These are phyloP conservation scores for Sporisorium exsertum DNA, from an alignment of 1,284 basidiomycete genomes.

Conservation along the genomic window DNA sequence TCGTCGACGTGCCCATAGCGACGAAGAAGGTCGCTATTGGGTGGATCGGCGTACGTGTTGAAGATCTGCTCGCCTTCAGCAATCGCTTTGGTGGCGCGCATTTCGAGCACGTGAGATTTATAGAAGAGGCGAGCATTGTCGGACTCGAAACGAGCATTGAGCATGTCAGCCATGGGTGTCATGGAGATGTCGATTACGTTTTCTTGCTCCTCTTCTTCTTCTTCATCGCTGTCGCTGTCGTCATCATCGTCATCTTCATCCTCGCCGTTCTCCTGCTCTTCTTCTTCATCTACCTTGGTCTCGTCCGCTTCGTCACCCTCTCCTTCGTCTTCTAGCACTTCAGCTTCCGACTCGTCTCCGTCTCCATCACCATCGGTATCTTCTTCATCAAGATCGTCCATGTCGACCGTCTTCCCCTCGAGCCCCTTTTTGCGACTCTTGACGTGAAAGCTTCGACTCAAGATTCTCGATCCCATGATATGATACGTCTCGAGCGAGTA, in stretches of 20 bases:
- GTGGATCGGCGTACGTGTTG: conserved; percentile 95
- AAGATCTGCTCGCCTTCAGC: conserved; percentile 84
- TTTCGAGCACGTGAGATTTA: conserved; percentile 79
- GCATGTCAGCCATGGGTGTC: conserved; percentile 96
- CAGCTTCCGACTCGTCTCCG: conserved; percentile 42
- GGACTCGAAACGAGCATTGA: conserved; percentile 66
- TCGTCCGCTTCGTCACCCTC: conserved; percentile 35
- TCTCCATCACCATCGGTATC: conserved; percentile 44
- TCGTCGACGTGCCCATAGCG: conserved; percentile 93
- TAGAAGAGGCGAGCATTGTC: conserved; percentile 80
- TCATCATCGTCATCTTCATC: conserved; percentile 32
- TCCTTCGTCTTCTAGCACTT: conserved; percentile 54
- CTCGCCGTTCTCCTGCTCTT: conserved; percentile 13
- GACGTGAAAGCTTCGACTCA: conserved; percentile 89
- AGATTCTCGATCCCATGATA: conserved; percentile 89
- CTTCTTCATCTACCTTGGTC: conserved; percentile 16
- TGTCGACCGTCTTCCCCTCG: conserved; percentile 49
- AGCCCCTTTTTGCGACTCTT: conserved; percentile 46
- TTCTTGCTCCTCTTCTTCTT: conserved; percentile 48
- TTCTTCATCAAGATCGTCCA: conserved; percentile 63
- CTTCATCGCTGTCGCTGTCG: conserved; percentile 39
- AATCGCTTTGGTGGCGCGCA: conserved; percentile 84
- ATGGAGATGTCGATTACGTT: conserved; percentile 81
- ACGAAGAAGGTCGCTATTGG: conserved; percentile 92
- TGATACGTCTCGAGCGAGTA: conserved; percentile 86